A percentile compares a stretch with the other conserved stretches of the same genome.
Evolutionary conservation across 2,329 filamentous ascomycete species (phyloP).

Genomic region (Colletotrichum abscissum): DNA sequence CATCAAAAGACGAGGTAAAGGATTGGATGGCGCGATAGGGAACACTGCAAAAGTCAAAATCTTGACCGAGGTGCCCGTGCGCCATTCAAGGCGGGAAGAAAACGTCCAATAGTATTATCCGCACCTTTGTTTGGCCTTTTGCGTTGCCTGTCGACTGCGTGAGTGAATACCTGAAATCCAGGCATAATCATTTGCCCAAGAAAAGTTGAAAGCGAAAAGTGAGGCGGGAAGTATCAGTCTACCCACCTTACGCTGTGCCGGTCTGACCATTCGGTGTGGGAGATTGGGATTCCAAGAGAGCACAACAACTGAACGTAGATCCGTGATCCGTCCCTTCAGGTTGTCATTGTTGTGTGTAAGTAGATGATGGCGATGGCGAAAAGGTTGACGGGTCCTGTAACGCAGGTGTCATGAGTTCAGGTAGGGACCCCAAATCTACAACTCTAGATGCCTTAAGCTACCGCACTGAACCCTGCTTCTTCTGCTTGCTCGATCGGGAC

Average conservation of each 20-base stretch:
- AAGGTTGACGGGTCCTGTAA: background rate
- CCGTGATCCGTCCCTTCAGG: background rate
- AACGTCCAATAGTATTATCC: background rate
- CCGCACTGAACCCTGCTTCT: constrained; percentile 14
- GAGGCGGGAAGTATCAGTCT: background rate
- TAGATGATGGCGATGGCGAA: background rate
- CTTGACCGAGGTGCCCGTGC: background rate
- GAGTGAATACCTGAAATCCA: no score
- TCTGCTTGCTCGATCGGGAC: background rate
- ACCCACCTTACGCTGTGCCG: no score
- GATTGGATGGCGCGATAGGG: background rate
- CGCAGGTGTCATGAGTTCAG: background rate
- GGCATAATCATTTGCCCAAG: background rate
- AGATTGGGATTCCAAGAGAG: background rate
- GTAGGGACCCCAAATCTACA: background rate
- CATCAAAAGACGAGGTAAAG: background rate
- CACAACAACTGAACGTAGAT: background rate
- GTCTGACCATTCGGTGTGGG: background rate
- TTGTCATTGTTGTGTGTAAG: background rate
- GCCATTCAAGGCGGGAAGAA: background rate
- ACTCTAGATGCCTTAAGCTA: constrained; percentile 1
- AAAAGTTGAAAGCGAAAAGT: background rate
- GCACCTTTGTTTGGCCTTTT: background rate
- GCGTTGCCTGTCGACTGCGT: background rate
- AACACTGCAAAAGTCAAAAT: background rate